Base-by-base conservation (phyloP, 768 basidiomycete species). In the Mycena albidolilacea region DNA sequence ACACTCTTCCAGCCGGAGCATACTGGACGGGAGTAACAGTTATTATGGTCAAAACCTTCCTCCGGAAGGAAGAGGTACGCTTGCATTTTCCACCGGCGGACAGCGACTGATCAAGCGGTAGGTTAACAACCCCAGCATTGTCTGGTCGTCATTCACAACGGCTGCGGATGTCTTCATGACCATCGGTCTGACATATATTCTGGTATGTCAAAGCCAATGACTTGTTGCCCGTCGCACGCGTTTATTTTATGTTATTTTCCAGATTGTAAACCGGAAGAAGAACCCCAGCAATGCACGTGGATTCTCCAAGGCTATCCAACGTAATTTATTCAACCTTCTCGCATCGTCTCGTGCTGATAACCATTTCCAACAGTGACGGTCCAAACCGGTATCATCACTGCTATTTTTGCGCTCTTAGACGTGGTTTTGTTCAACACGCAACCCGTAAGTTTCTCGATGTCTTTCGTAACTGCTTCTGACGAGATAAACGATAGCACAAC, bases 141-240 rank as follows among this genome's bases (percentile, higher is more conserved):
- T 54, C n/a, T 54, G 52, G 52, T 54, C 52, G 52, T 54, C 52
- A 5, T 54, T 54, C 23, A 23, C 52, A 23, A 54, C 52, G 23
- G 52, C 52, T 11, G 52, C 52, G 8, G 52, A 54, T 30, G 52
- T 54, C 52, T 54, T 54, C 52, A 54, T 54, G 52, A 54, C 52
- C 11, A 17, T 54, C 12, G 52, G 52, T 10, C 52, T 54, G 9
- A 54, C 52, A 23, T 54, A 54, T 30, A 54, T 54, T 7, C 23
- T 54, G 52, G 52, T 30, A 30, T 30, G 30, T 54, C n/a, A 54
- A 12, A 9, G 23, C 23, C 6, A 9, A 23, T 30, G 30, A 54
- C n/a, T 15, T 11, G 0, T 23, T 54, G 7, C 9, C 21, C 52
- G 21, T 54, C 17, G 21, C 21, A 19, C 48, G n/a, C 10, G 10